A percentile compares a stretch with the other conserved stretches of the same genome.
Evolutionary conservation across 169 alveolate genomes (phyloP).

Genomic region (Theileria equi): DNA sequence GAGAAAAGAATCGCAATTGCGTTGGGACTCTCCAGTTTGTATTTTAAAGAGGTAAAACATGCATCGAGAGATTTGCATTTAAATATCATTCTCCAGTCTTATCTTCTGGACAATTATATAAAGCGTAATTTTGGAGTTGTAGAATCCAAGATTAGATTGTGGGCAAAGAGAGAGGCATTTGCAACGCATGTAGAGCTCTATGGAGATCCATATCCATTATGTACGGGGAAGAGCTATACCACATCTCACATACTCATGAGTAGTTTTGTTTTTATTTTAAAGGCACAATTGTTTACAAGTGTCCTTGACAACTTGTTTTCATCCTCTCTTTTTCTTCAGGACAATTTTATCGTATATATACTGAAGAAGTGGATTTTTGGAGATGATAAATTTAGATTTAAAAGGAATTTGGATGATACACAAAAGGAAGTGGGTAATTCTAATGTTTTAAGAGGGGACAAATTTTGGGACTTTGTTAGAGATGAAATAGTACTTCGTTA

Average conservation of each 20-base stretch:
- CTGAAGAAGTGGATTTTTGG: not conserved
- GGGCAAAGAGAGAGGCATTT: constrained; percentile 52
- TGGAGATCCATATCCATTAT: constrained; percentile 57
- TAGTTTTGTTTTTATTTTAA: constrained; percentile 25
- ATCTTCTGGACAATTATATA: constrained; percentile 54
- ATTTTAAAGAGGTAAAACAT: constrained; percentile 15
- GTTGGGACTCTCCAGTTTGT: constrained; percentile 33
- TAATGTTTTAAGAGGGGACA: constrained; percentile 1
- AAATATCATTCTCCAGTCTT: constrained; percentile 53
- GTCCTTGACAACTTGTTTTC: constrained; percentile 25
- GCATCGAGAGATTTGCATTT: constrained; percentile 56
- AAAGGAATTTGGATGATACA: not conserved
- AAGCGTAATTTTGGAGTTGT: constrained; percentile 43
- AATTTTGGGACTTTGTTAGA: constrained; percentile 38
- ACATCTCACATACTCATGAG: constrained; percentile 28
- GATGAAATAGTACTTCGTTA: constrained; percentile 48
- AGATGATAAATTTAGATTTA: not conserved
- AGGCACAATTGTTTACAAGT: constrained; percentile 43
- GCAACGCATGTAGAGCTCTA: constrained; percentile 49
- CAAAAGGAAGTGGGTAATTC: no score
- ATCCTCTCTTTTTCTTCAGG: constrained; percentile 35
- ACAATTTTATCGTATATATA: constrained; percentile 7
- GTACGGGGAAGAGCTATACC: constrained; percentile 1
- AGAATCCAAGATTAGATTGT: constrained; percentile 34
- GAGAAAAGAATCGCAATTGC: constrained; percentile 37